Conservation (phyloP, 169 alveolate species). For the Plasmodium billcollinsi region DNA sequence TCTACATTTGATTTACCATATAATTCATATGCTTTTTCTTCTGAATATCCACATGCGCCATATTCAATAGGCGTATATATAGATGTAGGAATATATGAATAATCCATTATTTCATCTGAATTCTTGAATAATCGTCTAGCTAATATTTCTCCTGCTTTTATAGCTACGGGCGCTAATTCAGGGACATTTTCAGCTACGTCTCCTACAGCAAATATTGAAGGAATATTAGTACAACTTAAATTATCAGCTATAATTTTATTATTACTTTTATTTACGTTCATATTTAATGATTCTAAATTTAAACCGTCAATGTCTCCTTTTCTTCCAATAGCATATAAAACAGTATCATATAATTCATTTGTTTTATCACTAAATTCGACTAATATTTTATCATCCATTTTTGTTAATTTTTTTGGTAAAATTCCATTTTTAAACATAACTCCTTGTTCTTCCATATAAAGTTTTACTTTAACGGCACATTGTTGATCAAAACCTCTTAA, state of each 20-base stretch:
- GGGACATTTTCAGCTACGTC: conserved; percentile 95
- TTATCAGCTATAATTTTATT: conserved; percentile 91
- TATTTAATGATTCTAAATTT: conserved; percentile 75
- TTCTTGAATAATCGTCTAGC: conserved; percentile 94
- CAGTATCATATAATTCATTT: conserved; percentile 94
- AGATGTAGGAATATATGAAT: conserved; percentile 94
- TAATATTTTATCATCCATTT: conserved; percentile 83
- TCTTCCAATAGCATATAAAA: conserved; percentile 98
- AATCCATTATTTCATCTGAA: conserved; percentile 80
- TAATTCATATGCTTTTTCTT: conserved; percentile 88
- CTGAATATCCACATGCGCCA: conserved; percentile 95
- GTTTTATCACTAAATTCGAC: conserved; percentile 86
- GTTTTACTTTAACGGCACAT: conserved; percentile 90
- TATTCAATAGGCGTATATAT: conserved; percentile 99
- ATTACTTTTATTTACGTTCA: conserved; percentile 79
- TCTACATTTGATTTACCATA: conserved; percentile 90
- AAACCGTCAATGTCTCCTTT: conserved; percentile 90
- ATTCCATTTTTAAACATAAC: conserved; percentile 91
- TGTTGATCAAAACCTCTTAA: conserved; percentile 98
- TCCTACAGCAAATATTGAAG: conserved; percentile 95
- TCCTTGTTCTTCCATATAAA: conserved; percentile 93
- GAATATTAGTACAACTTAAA: conserved; percentile 93
- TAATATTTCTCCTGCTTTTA: conserved; percentile 96
- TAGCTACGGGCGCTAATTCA: conserved; percentile 98
- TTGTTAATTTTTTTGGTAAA: conserved; percentile 91